Percentiles rank a stretch among this genome's conserved stretches.
These are phyloP conservation scores for Cudoniella acicularis DNA, from an alignment of 495 filamentous ascomycete genomes.

Conservation along the genomic window DNA sequence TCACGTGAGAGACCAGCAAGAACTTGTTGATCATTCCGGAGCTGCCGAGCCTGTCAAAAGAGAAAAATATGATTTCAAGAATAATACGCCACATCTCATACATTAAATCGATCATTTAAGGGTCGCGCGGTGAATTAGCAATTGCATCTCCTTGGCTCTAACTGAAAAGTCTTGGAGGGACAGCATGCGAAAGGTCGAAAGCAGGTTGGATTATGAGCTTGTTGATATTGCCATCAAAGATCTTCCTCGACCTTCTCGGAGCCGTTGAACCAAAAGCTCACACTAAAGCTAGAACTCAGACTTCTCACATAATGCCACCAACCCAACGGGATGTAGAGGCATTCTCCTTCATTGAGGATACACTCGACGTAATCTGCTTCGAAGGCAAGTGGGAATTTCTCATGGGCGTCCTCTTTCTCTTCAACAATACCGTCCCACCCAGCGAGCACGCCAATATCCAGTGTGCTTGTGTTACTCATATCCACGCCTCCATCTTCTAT, in stretches of 20 bases:
- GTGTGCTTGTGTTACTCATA: slow-evolving; percentile 84
- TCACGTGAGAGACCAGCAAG: no score
- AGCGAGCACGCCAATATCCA: slow-evolving; percentile 65
- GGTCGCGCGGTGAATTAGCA: no score
- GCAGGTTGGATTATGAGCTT: no score
- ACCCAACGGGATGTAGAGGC: slow-evolving; percentile 85
- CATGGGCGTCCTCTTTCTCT: slow-evolving; percentile 3
- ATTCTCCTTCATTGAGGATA: slow-evolving; percentile 76
- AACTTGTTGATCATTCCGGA: no score
- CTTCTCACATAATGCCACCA: slow-evolving; percentile 99
- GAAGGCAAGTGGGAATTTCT: slow-evolving; percentile 11
- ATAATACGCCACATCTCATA: no score
- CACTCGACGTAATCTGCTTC: slow-evolving; percentile 63
- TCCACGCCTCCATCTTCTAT: slow-evolving; percentile 70
- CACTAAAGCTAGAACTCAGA: slow-evolving; percentile 82
- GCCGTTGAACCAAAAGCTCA: slow-evolving; percentile 94
- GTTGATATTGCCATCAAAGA: no score
- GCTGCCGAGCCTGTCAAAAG: no score
- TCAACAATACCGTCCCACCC: slow-evolving; percentile 42
- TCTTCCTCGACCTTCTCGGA: background rate
- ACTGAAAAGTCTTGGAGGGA: no score
- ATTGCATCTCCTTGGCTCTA: no score
- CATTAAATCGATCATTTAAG: no score
- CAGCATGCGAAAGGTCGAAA: no score
- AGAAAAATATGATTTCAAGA: no score